Evolutionary conservation across 495 filamentous ascomycete species (phyloP).

Genomic region (Daldinia vernicosa): DNA sequence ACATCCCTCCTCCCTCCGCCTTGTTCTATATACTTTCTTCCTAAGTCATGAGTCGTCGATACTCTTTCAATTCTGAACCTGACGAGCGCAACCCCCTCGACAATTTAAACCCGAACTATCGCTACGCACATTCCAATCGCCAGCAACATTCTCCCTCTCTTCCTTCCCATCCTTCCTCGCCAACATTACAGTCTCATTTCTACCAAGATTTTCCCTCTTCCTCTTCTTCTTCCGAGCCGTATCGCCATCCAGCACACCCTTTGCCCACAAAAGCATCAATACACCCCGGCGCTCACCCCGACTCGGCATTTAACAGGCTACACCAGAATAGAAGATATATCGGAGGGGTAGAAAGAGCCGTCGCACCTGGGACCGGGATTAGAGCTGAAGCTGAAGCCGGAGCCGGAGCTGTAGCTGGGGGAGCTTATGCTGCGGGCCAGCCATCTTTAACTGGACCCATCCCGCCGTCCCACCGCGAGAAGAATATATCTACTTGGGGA

Average conservation of each 20-base stretch:
- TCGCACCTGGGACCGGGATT: not conserved
- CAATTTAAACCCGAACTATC: constrained; percentile 25
- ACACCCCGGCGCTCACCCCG: constrained; percentile 53
- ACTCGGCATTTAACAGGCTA: constrained; percentile 54
- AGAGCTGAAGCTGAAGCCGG: not conserved
- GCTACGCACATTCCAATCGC: constrained; percentile 31
- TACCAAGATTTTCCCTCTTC: constrained; percentile 40
- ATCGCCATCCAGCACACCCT: constrained; percentile 28
- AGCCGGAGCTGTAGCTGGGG: constrained; percentile 12
- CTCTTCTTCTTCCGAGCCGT: constrained; percentile 32
- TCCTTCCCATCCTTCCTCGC: constrained; percentile 15
- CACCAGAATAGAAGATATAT: constrained; percentile 51
- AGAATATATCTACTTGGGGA: constrained; percentile 45
- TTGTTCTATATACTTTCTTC: not conserved
- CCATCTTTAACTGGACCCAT: constrained; percentile 41
- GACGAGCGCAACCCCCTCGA: constrained; percentile 53
- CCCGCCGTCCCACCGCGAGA: constrained; percentile 41
- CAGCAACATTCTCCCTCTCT: constrained; percentile 5
- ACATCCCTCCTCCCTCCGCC: not conserved
- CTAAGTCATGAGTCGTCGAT: constrained; percentile 40
- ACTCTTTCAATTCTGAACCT: constrained; percentile 48
- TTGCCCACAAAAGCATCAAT: constrained; percentile 36
- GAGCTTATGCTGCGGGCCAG: constrained; percentile 19
- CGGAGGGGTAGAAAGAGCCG: constrained; percentile 34
- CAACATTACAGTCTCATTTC: constrained; percentile 38